Conservation (phyloP, 305 asterid genomes). For the Solanum chacoense region DNA sequence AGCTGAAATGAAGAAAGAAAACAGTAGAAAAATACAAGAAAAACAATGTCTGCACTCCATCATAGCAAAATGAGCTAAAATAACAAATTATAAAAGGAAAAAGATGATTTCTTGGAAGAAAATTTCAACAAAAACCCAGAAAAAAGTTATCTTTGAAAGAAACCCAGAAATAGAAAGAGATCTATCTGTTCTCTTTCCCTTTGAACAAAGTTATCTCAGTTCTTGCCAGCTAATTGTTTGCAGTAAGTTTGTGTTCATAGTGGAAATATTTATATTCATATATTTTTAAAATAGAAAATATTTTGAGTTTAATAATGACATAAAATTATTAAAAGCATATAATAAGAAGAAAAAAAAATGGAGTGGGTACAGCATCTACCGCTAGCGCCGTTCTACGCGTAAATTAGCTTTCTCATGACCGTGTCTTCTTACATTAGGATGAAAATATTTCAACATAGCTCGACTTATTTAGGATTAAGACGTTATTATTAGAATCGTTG, state of each 20-base stretch:
- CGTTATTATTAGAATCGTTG: background rate
- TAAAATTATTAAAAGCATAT: background rate
- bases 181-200: background rate
- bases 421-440: background rate
- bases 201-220: background rate
- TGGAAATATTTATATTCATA: background rate
- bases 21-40: background rate
- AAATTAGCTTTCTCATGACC: background rate
- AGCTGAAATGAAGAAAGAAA: background rate
- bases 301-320: background rate
- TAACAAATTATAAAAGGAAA: background rate
- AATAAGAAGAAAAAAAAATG: background rate
- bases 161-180: background rate
- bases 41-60: background rate
- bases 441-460: background rate
- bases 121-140: background rate
- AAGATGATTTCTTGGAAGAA: background rate
- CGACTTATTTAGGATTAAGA: background rate
- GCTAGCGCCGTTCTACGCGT: background rate
- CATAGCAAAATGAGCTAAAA: background rate
- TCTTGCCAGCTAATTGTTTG: background rate
- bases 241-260: background rate
- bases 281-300: background rate
- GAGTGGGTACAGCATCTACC: background rate
- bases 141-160: background rate